Percentiles rank a stretch among this genome's conserved stretches.
These are phyloP conservation scores for Sugiyamaella chiloensis DNA, from an alignment of 805 yeast species.

Conservation along the genomic window DNA sequence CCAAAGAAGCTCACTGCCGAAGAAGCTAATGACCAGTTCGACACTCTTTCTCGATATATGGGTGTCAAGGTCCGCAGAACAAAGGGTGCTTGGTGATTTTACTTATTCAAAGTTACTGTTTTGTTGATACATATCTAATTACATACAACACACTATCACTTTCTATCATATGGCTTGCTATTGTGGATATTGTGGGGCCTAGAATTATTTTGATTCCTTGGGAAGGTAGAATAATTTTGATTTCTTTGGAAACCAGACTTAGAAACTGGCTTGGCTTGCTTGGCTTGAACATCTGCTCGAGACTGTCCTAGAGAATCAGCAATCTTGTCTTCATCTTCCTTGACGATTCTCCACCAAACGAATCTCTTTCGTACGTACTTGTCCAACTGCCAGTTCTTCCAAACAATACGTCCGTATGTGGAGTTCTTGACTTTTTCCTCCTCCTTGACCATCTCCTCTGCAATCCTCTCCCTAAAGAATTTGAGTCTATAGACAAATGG, in stretches of 20 bases:
- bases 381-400: constrained; percentile 95
- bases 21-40: constrained; percentile 53
- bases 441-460: constrained; percentile 55
- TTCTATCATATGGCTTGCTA: constrained; percentile 2
- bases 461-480: constrained; percentile 83
- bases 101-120: background rate
- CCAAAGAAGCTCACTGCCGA: constrained; percentile 39
- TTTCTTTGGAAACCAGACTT: too few relatives aligned
- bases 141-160: background rate
- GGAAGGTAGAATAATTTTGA: too few relatives aligned
- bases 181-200: too few relatives aligned
- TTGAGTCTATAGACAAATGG: constrained; percentile 70
- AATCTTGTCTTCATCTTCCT: constrained; percentile 31
- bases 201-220: too few relatives aligned
- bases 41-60: constrained; percentile 63
- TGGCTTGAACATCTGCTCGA: constrained; percentile 2
- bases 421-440: constrained; percentile 76
- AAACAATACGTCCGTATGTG: constrained; percentile 82
- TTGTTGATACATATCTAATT: background rate
- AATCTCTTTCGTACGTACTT: constrained; percentile 63
- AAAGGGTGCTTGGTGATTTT: constrained; percentile 47
- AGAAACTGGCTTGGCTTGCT: too few relatives aligned
- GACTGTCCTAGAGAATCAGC: constrained; percentile 4
- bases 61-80: constrained; percentile 60
- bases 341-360: constrained; percentile 68